Conservation (phyloP, 1,284 basidiomycete species). For the Rhodotorula sp. region DNA sequence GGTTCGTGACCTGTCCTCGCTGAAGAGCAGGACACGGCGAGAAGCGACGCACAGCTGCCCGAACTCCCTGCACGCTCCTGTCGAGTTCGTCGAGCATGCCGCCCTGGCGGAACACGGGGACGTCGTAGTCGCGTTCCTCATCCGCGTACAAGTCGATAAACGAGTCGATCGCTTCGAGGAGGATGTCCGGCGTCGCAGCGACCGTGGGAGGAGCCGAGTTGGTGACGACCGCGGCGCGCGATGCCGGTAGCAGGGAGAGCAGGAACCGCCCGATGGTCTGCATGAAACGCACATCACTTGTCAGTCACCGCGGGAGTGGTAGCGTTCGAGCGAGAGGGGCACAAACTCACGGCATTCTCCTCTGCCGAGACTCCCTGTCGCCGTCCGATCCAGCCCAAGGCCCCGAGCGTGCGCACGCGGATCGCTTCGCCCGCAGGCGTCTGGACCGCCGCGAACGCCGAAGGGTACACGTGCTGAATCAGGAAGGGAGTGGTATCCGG, state of each 20-base stretch:
- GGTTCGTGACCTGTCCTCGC: too few species aligned
- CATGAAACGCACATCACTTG: not conserved
- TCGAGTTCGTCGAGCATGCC: slow-evolving; percentile 59
- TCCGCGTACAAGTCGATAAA: slow-evolving; percentile 94
- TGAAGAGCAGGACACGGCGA: not conserved
- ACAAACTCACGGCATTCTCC: slow-evolving; percentile 4
- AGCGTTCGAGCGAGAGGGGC: not conserved
- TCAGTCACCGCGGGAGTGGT: not conserved
- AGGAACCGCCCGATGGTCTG: slow-evolving; percentile 69
- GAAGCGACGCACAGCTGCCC: slow-evolving; percentile 58
- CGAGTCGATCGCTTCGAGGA: slow-evolving; percentile 78
- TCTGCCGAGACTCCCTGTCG: slow-evolving; percentile 55
- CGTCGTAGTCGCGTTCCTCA: slow-evolving; percentile 76
- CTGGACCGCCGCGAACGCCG: slow-evolving; percentile 26
- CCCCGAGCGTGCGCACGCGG: slow-evolving; percentile 57
- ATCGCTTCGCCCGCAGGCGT: slow-evolving; percentile 37
- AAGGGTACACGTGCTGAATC: slow-evolving; percentile 26
- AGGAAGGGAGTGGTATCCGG: slow-evolving; percentile 32
- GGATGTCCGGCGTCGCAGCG: slow-evolving; percentile 62
- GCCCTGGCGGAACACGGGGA: slow-evolving; percentile 66
- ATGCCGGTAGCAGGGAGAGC: slow-evolving; percentile 56
- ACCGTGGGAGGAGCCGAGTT: slow-evolving; percentile 44
- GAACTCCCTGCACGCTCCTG: slow-evolving; percentile 60
- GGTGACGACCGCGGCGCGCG: slow-evolving; percentile 10
- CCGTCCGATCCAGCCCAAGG: slow-evolving; percentile 75